A percentile compares a stretch with the other conserved stretches of the same genome.
Evolutionary conservation across 2,329 filamentous ascomycete species (phyloP).

Genomic region (Dactylellina sp.): DNA sequence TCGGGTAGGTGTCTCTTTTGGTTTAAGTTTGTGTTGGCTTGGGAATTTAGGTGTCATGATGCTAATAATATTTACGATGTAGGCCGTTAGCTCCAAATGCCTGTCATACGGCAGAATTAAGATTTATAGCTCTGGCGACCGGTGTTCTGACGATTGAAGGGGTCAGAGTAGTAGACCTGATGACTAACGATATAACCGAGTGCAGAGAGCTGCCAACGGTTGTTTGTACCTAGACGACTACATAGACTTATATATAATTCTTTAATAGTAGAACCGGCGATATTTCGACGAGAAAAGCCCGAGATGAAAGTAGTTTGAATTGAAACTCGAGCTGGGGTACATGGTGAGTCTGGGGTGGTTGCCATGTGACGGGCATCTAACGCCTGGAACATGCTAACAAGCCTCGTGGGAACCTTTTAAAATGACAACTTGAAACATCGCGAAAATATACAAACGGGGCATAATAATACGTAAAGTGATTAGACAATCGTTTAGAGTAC

Average conservation of each 20-base stretch:
- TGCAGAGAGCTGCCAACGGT: conserved; percentile 79
- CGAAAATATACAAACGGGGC: background rate
- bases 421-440: background rate
- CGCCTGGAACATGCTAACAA: conserved; percentile 36
- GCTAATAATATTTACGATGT: conserved; percentile 11
- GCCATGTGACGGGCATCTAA: conserved; percentile 39
- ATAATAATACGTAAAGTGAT: conserved; percentile 46
- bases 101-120: conserved; percentile 78
- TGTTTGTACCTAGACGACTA: conserved; percentile 63
- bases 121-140: conserved; percentile 75
- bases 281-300: background rate
- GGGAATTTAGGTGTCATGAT: conserved; percentile 29
- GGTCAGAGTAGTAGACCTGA: conserved; percentile 78
- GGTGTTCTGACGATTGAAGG: conserved; percentile 79
- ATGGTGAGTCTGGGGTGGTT: conserved; percentile 12
- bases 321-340: no score
- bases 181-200: conserved; percentile 80
- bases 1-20: conserved; percentile 68
- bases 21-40: background rate
- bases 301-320: background rate
- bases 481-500: conserved; percentile 27
- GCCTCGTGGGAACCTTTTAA: conserved; percentile 28
- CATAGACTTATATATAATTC: background rate
- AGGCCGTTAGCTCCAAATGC: conserved; percentile 76
- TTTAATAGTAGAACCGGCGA: background rate